A percentile compares a stretch with the other conserved stretches of the same genome.
These are phyloP conservation scores for Yarrowia sp. DNA, from an alignment of 805 yeast genomes.

Conservation along the genomic window DNA sequence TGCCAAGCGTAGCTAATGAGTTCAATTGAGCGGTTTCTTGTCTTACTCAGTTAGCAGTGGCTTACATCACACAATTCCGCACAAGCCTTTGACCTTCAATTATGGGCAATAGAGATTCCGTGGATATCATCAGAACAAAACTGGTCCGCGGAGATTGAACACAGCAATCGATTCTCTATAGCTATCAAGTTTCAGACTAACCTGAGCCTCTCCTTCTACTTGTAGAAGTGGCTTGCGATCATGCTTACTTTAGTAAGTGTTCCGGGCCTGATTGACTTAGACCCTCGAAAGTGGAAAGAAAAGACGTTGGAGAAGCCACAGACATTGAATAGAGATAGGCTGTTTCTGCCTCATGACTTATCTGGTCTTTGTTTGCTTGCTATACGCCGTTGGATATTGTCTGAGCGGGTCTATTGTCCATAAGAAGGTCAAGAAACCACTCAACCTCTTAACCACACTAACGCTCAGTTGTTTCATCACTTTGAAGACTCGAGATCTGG, in stretches of 20 bases:
- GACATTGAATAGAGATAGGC: not conserved
- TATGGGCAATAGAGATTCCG: not conserved
- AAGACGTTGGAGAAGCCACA: constrained; percentile 1
- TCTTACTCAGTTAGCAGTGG: too few relatives aligned
- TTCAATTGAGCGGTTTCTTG: too few relatives aligned
- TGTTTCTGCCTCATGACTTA: not conserved
- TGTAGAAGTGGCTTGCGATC: constrained; percentile 11
- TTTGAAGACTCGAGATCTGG: too few relatives aligned
- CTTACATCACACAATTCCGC: too few relatives aligned
- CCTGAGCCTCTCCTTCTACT: not conserved
- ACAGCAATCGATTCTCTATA: not conserved
- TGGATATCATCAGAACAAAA: not conserved
- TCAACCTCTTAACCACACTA: not conserved
- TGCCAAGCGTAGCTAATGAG: too few relatives aligned
- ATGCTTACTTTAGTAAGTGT: not conserved
- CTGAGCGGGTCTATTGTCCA: not conserved
- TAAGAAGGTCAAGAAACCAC: not conserved
- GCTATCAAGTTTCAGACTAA: not conserved
- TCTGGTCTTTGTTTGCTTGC: not conserved
- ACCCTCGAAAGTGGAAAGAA: not conserved
- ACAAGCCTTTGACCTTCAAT: too few relatives aligned
- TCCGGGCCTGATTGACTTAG: constrained; percentile 6
- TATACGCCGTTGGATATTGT: not conserved
- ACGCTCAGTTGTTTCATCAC: not conserved
- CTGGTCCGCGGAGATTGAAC: not conserved